phyloP scores from a whole-genome alignment of 257 asterid genomes.

The Rehmannia glutinosa region DNA sequence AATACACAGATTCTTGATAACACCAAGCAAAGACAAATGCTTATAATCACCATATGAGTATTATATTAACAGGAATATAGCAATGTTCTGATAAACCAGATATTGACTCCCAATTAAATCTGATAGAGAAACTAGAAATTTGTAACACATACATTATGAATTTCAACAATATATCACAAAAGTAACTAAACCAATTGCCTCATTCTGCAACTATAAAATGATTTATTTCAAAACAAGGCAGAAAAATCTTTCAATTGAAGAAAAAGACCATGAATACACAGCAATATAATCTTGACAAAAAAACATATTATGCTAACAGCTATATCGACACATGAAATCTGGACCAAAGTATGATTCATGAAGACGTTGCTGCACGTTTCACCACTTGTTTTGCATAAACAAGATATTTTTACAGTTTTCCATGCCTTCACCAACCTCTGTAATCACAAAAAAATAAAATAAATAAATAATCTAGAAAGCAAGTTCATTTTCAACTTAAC shows the following conservation, averaged over 20 bases:
- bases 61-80: too few relatives aligned
- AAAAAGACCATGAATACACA: conserved; percentile 13
- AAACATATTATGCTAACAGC: neutral
- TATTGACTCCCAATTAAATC: too few relatives aligned
- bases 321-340: neutral
- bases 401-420: neutral
- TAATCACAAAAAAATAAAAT: conserved; percentile 5
- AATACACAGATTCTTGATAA: too few relatives aligned
- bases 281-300: neutral
- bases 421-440: neutral
- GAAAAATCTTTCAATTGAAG: conserved; percentile 14
- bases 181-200: neutral
- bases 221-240: conserved; percentile 22
- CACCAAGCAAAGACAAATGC: too few relatives aligned
- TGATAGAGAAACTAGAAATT: neutral
- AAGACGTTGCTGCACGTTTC: conserved; percentile 18
- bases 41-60: too few relatives aligned
- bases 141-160: neutral
- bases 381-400: conserved; percentile 15
- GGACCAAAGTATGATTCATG: conserved; percentile 6
- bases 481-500: neutral
- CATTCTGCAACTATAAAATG: conserved; percentile 18
- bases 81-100: too few relatives aligned
- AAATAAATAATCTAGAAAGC: too few relatives aligned
- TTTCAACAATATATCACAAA: neutral